Conservation (phyloP, 148 eudicot genomes). For the Silene conica region DNA sequence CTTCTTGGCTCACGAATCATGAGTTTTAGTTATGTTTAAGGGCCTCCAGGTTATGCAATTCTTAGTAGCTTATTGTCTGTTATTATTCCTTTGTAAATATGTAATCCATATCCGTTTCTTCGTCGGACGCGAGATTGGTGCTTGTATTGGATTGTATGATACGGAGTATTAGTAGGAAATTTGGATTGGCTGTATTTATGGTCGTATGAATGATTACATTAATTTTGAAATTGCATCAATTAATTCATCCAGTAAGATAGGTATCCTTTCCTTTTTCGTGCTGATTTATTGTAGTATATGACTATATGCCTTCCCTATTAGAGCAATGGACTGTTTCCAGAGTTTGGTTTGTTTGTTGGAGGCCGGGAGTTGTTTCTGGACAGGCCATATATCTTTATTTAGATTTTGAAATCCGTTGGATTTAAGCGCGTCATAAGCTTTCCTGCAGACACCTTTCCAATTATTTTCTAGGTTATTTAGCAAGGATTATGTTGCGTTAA, state of each 20-base stretch:
- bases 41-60: not conserved
- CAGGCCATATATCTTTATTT: not conserved
- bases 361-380: not conserved
- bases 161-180: not conserved
- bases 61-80: not conserved
- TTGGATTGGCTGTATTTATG: not conserved
- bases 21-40: no score
- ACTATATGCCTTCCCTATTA: not conserved
- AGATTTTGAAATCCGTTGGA: not conserved
- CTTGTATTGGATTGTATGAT: not conserved
- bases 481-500: not conserved
- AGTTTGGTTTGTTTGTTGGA: not conserved
- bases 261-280: not conserved
- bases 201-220: not conserved
- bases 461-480: no score
- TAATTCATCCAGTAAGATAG: not conserved
- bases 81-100: not conserved
- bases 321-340: not conserved
- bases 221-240: not conserved
- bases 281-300: not conserved
- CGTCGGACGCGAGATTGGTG: not conserved
- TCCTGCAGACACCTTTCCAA: no score
- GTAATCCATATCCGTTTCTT: not conserved
- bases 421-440: not conserved
- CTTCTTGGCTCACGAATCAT: no score